Evolutionary conservation across 2,329 filamentous ascomycete species (phyloP), one percentile per base, ranked within the genome.

Genomic region (Ambrosiella xylebori): DNA sequence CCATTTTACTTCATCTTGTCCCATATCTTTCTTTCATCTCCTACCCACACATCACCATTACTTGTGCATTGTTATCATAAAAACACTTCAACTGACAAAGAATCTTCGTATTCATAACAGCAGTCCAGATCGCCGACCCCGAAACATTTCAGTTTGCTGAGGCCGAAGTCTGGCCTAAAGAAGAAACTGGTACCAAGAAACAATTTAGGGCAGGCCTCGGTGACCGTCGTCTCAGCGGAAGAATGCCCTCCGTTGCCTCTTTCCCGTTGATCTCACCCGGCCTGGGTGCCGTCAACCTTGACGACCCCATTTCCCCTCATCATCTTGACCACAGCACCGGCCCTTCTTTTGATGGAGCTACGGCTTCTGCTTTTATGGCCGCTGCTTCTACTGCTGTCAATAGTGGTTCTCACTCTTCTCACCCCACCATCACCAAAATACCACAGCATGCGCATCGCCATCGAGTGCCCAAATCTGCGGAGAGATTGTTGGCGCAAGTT

Each of bases 401-500:
- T 19, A 27, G 39, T 11, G 8, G 15, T 35, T 15, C 40, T 41
- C n/a, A 47, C 44, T 36, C 56, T 13, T 45, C 63, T 49, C 45
- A 3, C 5, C 27, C 61, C 7, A 60, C 63, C n/a, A 58, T 62
- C 7, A 58, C 64, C 37, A 64, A 64, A 27, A 60, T 55, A 17
- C 50, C 59, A 6, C 59, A 60, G 35, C 41, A 57, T 39, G 15
- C 50, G 4, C 57, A 59, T 38, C 55, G 55, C 9, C 56, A 57
- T 37, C 50, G 59, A 19, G 55, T 57, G 6, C 55, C 59, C 44
- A 60, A 57, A 51, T 52, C 49, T 35, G 74, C 74, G 56, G 74
- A 82, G 63, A 78, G 75, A 62, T 69, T 94, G 7, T 71, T 93
- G 36, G 76, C 82, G 17, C 87, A 94, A 66, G 82, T 96, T 12